Percentiles rank a stretch among this genome's conserved stretches.
Conservation (phyloP, 805 yeast genomes). For the Yarrowia deformans region DNA sequence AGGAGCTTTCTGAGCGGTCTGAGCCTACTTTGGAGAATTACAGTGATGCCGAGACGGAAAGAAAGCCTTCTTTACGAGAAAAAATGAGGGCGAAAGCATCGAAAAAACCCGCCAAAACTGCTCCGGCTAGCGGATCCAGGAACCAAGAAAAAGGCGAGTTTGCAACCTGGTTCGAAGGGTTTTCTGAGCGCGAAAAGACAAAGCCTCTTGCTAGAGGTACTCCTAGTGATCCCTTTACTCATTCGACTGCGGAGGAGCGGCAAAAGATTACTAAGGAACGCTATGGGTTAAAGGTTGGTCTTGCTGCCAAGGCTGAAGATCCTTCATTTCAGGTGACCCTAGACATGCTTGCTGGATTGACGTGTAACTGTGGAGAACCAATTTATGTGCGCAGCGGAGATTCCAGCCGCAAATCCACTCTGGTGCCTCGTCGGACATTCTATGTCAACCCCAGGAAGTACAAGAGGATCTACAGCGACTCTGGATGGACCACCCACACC, state of each 20-base stretch:
- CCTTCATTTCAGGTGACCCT: not conserved
- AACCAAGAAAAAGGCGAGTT: not conserved
- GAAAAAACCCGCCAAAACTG: too few relatives aligned
- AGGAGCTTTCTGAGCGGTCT: not conserved
- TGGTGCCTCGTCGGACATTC: not conserved
- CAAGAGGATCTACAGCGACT: not conserved
- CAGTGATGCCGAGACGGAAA: too few relatives aligned
- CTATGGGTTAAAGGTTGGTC: not conserved
- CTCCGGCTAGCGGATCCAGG: too few relatives aligned
- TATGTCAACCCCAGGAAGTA: not conserved
- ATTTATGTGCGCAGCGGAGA: not conserved
- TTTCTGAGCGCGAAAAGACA: not conserved
- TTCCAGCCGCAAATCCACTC: not conserved
- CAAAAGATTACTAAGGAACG: not conserved
- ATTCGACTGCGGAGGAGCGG: not conserved
- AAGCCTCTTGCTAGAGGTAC: too few relatives aligned
- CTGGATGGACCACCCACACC: not conserved
- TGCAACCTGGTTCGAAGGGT: not conserved
- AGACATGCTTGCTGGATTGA: not conserved
- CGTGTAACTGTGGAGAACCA: constrained; percentile 5
- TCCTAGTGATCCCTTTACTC: too few relatives aligned
- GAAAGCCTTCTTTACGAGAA: too few relatives aligned
- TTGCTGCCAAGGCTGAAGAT: not conserved
- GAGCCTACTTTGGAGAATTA: not conserved
- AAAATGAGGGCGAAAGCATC: too few relatives aligned